Conservation (phyloP, 441 rosid species). For the Lepidium campestre region DNA sequence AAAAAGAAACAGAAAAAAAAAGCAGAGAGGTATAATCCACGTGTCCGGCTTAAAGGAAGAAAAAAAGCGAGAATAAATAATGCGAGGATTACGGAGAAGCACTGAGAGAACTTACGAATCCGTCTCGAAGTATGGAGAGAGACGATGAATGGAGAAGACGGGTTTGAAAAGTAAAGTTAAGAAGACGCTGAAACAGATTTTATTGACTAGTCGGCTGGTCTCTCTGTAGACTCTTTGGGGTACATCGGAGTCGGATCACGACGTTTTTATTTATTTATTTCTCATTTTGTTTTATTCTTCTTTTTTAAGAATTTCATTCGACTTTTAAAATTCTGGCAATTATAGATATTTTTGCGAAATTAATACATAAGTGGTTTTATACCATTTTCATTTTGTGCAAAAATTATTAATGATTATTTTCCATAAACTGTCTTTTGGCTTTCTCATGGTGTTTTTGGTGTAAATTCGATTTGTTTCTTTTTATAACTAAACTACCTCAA, state of each 20-base stretch:
- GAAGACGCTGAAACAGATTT: not conserved
- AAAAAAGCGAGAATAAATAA: not conserved
- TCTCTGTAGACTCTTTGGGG: not conserved
- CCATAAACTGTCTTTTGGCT: too few relatives aligned
- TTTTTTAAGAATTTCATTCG: not conserved
- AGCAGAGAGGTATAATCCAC: slow-evolving; percentile 1
- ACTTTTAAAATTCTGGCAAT: not conserved
- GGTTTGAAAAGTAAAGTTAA: not conserved
- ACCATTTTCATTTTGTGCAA: too few relatives aligned
- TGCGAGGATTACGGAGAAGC: not conserved
- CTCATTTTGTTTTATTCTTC: not conserved
- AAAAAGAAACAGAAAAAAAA: not conserved
- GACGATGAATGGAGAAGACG: slow-evolving; percentile 4
- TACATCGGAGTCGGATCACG: not conserved
- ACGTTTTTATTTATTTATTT: not conserved
- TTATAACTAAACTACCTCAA: too few relatives aligned
- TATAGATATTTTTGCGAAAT: too few relatives aligned
- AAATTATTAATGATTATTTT: too few relatives aligned
- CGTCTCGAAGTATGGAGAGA: not conserved
- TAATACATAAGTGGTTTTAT: too few relatives aligned
- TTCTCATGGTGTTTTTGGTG: too few relatives aligned
- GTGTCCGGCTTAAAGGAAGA: slow-evolving; percentile 9
- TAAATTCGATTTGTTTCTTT: too few relatives aligned
- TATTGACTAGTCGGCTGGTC: not conserved
- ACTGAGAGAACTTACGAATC: slow-evolving; percentile 10